A percentile compares a stretch with the other conserved stretches of the same genome.
These are phyloP conservation scores for Fusarium piperis DNA, from an alignment of 2,329 filamentous ascomycete genomes.

Conservation along the genomic window DNA sequence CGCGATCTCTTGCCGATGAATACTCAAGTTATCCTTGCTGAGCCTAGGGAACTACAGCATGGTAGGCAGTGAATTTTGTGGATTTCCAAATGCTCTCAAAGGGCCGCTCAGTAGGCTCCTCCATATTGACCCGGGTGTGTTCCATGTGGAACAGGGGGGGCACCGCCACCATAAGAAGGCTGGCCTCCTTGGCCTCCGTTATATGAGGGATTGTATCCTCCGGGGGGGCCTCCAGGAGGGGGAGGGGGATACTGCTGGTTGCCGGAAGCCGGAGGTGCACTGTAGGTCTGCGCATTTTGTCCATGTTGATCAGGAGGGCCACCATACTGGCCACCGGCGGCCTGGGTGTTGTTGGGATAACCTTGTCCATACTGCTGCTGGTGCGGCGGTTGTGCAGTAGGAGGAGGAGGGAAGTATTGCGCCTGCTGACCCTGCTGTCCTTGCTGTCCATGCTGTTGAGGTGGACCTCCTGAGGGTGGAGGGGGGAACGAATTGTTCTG, in stretches of 20 bases:
- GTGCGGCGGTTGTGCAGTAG: constrained; percentile 35
- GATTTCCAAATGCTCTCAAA: neutral
- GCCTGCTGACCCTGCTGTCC: constrained; percentile 14
- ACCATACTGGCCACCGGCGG: constrained; percentile 31
- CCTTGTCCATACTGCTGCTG: constrained; percentile 34
- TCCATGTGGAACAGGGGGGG: constrained; percentile 44
- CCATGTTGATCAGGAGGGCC: constrained; percentile 35
- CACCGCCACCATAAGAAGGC: constrained; percentile 42
- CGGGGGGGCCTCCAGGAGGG: constrained; percentile 28
- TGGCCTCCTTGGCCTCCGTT: constrained; percentile 41
- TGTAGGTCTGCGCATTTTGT: constrained; percentile 36
- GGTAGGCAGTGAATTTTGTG: constrained; percentile 4
- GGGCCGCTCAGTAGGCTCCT: constrained; percentile 34
- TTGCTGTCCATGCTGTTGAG: constrained; percentile 31
- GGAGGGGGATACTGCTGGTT: constrained; percentile 40
- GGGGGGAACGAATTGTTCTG: constrained; percentile 41
- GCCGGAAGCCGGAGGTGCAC: constrained; percentile 30
- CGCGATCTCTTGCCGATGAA: constrained; percentile 18
- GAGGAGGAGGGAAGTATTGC: constrained; percentile 36
- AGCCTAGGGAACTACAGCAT: neutral
- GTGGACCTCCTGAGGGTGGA: constrained; percentile 33
- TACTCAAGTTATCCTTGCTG: neutral
- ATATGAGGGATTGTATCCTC: constrained; percentile 46
- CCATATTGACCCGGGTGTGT: constrained; percentile 46
- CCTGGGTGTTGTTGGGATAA: constrained; percentile 32